phyloP scores from a whole-genome alignment of 192 early-diverging fungal species.

The Podila verticillata region DNA sequence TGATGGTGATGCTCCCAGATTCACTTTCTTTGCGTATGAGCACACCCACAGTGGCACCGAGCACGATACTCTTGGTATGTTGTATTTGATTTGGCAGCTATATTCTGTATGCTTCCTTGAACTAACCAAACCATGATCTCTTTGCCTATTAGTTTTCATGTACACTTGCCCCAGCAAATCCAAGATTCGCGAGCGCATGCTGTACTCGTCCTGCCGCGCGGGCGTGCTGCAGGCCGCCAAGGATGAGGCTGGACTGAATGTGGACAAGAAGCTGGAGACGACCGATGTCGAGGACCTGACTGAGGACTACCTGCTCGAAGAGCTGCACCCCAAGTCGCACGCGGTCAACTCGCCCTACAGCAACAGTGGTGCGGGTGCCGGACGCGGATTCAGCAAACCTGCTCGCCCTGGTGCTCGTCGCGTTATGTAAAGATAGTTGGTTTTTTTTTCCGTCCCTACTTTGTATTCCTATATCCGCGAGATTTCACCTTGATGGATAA shows the following conservation, averaged over 20 bases:
- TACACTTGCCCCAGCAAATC: conserved; percentile 85
- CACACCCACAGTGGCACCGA: conserved; percentile 57
- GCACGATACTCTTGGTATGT: conserved; percentile 58
- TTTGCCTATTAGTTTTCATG: conserved; percentile 80
- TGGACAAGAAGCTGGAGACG: conserved; percentile 76
- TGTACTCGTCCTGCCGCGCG: conserved; percentile 82
- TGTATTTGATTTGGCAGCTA: conserved; percentile 16
- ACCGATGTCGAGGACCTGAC: conserved; percentile 69
- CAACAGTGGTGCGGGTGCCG: conserved; percentile 1
- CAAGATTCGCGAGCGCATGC: conserved; percentile 91
- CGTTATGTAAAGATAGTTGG: conserved; percentile 24
- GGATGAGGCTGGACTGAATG: conserved; percentile 59
- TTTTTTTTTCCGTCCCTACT: no score
- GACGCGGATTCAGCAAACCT: conserved; percentile 37
- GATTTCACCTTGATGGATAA: no score
- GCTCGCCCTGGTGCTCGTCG: conserved; percentile 44
- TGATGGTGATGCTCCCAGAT: conserved; percentile 74
- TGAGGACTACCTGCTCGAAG: conserved; percentile 61
- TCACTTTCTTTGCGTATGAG: conserved; percentile 68
- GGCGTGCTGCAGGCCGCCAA: conserved; percentile 68
- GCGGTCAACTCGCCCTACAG: not conserved
- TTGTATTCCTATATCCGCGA: no score
- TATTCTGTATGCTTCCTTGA: not conserved
- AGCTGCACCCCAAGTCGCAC: conserved; percentile 51
- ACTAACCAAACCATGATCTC: conserved; percentile 8